Percentiles rank a stretch among this genome's conserved stretches.
Conservation (phyloP, 2,329 filamentous ascomycete species). For the Colletotrichum plurivorum region DNA sequence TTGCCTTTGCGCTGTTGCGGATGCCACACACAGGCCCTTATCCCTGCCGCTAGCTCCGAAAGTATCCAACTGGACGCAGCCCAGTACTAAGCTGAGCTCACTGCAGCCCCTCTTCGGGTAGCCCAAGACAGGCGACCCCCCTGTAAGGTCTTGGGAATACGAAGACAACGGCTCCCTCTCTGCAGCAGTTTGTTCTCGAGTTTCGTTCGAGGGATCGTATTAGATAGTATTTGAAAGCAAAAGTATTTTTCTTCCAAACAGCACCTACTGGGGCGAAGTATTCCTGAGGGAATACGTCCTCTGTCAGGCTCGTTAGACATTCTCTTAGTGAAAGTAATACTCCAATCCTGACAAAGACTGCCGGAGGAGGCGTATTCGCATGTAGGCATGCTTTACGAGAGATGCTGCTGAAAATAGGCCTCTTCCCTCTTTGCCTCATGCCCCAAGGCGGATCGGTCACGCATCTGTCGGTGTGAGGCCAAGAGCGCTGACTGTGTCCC, state of each 20-base stretch:
- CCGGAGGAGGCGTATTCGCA: background rate
- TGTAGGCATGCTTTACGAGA: slow-evolving; percentile 10
- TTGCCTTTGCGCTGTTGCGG: too few relatives aligned
- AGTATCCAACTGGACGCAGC: slow-evolving; percentile 25
- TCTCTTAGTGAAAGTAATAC: too few relatives aligned
- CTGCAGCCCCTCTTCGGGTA: slow-evolving; percentile 16
- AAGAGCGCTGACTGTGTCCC: slow-evolving; percentile 36
- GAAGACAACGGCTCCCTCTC: slow-evolving; percentile 2
- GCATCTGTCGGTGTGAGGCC: slow-evolving; percentile 3
- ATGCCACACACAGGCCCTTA: slow-evolving; percentile 6
- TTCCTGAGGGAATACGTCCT: too few relatives aligned
- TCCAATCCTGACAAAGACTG: too few relatives aligned
- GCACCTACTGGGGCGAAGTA: too few relatives aligned
- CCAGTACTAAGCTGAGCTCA: slow-evolving; percentile 25
- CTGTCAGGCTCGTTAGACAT: too few relatives aligned
- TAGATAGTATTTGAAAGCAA: too few relatives aligned
- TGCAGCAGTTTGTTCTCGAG: too few relatives aligned
- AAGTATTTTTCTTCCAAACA: too few relatives aligned
- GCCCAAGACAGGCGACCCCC: slow-evolving; percentile 20
- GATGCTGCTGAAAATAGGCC: slow-evolving; percentile 14
- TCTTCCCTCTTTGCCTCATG: slow-evolving; percentile 1
- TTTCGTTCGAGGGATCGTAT: too few relatives aligned
- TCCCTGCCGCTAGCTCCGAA: slow-evolving; percentile 16
- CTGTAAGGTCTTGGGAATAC: slow-evolving; percentile 25
- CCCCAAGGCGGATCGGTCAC: background rate